Base-by-base conservation (phyloP, 495 filamentous ascomycete genomes). In the Lasiosphaeriaceae sp. region DNA sequence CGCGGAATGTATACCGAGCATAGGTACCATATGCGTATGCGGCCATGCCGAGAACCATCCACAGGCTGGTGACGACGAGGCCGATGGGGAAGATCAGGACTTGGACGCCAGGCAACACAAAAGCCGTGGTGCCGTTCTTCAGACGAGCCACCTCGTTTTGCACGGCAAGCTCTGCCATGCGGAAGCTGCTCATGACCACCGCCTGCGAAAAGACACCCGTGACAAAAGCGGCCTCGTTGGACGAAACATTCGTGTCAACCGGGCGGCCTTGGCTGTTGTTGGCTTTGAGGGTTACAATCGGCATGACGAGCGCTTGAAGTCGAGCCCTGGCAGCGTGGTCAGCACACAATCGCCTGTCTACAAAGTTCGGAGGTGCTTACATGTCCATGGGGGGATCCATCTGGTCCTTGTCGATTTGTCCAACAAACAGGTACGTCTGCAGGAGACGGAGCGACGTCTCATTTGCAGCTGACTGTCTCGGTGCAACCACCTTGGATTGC, bases 81-180 rank as follows among this genome's bases (percentile, higher is more conserved):
- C 88, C 87, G 19, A 84, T 71, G 1, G 89, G 88, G 69, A 88
- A 86, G 50, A 87, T 84, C 47, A 83, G 70, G 47, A 90, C 80
- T 22, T 79, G 78, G 34, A 80, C 81, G 3, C 88, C 89, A 0
- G 87, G 87, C 1, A 90, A 67, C 1, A 86, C 76, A 64, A 88
- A 90, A 0, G 78, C 71, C n/a, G 71, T 68, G 0, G 61, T 74
- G 54, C 75, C 75, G 51, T 75, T 72, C 34, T 58, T 58, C 19
- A 80, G 52, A 7, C 59, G 50, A 0, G 49, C 60, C 2, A 73
- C 57, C n/a, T 72, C 59, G 6, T 60, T 60, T 21, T 74, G 57
- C 31, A 77, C 73, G 0, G 71, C 73, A 21, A 71, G 50, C 48
- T 75, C 60, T n/a, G 79, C 70, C n/a, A 66, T 49, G 29, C 66